Base-by-base conservation (phyloP, 192 early-diverging fungal species). In the Piromyces sp. region DNA sequence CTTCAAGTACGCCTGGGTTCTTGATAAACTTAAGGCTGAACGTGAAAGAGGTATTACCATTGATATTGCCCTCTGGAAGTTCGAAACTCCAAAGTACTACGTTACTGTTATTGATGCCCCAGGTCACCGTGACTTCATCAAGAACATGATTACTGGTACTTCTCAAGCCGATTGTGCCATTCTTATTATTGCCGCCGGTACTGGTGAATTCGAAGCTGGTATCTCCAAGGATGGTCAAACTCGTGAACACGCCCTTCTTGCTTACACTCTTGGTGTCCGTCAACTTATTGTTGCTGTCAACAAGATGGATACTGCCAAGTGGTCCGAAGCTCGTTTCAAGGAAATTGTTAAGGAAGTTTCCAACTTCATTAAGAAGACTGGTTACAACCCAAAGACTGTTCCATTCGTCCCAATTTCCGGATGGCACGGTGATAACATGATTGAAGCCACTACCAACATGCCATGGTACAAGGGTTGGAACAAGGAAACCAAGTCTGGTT, bases 1-100 rank as follows among this genome's bases (percentile, higher is more conserved):
- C 82, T 99, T 99, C 95, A 96, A 96, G 91, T 99, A 96, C 92
- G 98, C 98, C 84, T 99, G 96, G 95, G 96, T 97, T 86, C 90
- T 99, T 85, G 97, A 99, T 92, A 95, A 96, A 88, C 94, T 96
- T 81, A 98, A 99, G 95, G 97, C 95, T 82, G 97, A 99, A 91
- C 96, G 97, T 91, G 96, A 96, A 89, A 96, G 97, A 94, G 97
- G 97, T 95, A 96, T 99, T 87, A 99, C 97, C 89, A 98, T 98
- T 85, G 97, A 96, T 86, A 96, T 96, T 87, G 95, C 97, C 88
- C 91, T 96, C 81, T 30, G 81, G 30, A 42, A 78, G 30, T 78
- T 42, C 81, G 33, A 42, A 68, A 68, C 51, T n/a, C 51, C 51
- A 68, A 68, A 68, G 51, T 68, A 68, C 51, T 68, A 68, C 26